Evolutionary conservation across 192 early-diverging fungal genomes (phyloP), one percentile per base, ranked within the genome.

Genomic region (Haplosporangium gracile): DNA sequence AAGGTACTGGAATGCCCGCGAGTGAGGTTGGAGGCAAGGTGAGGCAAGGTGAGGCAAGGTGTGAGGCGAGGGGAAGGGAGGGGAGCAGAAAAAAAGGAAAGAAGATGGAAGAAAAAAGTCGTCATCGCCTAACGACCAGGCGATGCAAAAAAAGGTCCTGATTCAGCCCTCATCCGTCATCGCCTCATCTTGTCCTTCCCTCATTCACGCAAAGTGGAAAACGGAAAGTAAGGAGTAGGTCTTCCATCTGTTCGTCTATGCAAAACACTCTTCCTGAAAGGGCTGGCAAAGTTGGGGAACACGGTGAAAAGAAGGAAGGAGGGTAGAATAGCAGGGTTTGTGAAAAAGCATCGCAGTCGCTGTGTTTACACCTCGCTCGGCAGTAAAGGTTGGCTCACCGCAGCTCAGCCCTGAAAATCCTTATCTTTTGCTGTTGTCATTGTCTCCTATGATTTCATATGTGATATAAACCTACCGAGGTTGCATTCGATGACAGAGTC

Each of bases 401-500:
- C 16, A 51, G 49, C 20, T 5, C 18, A 51, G 49, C 20, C 2
- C 49, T 51, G 49, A 22, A 22, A 51, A 1, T 18, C 49, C 2
- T 51, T 51, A 4, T 51, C 49, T 22, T 51, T 13, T 49, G 49
- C 20, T 22, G 49, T 20, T 4, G 16, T 20, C 2, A 51, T 51
- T 51, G 36, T 71, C 20, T 29, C 13, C 26, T 32, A 0, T 1
- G 6, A 73, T 13, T 18, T 72, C 20, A 45, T 43, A 72, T 42
- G n/a, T 5, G 16, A 73, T 39, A 26, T 11, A 45, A 29, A 45
- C 75, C 76, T 90, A 92, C 91, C 91, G 79, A 90, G 88, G 40
- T 85, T 92, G 74, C 90, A 92, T 70, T 92, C 91, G 45, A 89
- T 85, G 55, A 90, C 76, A 32, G 90, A 86, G 49, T 92, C 87